Base-by-base conservation (phyloP, 2,329 filamentous ascomycete species). In the Penicillium sp. region DNA sequence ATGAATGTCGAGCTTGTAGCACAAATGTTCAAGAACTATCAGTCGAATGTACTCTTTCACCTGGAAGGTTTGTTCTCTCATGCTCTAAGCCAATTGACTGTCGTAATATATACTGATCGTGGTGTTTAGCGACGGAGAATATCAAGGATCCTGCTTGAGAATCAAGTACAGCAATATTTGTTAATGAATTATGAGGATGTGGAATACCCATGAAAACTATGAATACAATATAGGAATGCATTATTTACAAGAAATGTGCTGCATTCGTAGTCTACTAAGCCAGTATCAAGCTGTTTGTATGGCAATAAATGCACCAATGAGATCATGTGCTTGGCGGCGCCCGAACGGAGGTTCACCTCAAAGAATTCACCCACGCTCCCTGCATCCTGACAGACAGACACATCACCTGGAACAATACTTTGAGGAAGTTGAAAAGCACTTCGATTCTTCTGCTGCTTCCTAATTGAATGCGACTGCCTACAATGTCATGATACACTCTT, bases 1-100 rank as follows among this genome's bases (percentile, higher is more conserved):
- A 97, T 97, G 91, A 96, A 99, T 69, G 91, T 97, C 35, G 94
- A 97, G 76, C 82, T 97, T 2, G 94, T 97, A 5, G 92, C 93
- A 0, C 93, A 97, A 71, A 99, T 99, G 94, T 99, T 97, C 81
- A 97, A 97, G 79, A 99, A 97, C 76, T 99, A 99, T 72, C 92
- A 97, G 73, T 96, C 91, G 11, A 99, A 97, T 66, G 93, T 97
- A 14, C 78, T 97, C 5, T 97, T 99, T 72, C 94, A 99, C 67
- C 81, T 99, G 5, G 94, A 97, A 85, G 94, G 94, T 95, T 79
- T 63, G 71, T 51, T 38, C 18, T 26, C 21, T 56, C 50, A 16
- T 50, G 18, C 46, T 24, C 14, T 12, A 35, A 50, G n/a, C 3
- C 42, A 51, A 55, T 43, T 1, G 18, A 20, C 11, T 21, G 6